These are phyloP conservation scores for Agmasoma carcini DNA, from an alignment of 371 early-diverging fungal species.

Conservation along the genomic window DNA sequence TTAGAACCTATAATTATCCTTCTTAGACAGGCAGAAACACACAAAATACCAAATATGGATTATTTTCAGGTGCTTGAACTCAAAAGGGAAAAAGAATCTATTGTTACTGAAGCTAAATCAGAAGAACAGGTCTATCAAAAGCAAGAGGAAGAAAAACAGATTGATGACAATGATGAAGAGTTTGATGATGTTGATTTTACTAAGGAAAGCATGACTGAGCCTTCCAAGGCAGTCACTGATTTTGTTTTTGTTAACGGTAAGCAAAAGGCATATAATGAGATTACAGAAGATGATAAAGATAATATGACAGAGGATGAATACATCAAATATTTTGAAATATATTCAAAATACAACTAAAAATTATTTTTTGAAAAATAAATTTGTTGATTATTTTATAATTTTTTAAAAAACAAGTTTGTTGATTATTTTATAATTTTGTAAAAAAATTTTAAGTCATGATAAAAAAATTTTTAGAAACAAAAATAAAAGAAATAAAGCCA, in stretches of 20 bases:
- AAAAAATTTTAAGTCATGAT: too few species aligned
- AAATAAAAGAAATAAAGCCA: conserved; percentile 15
- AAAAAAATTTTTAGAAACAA: too few species aligned
- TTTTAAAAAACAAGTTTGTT: too few species aligned
- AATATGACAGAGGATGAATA: conserved; percentile 54
- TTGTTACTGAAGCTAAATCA: not conserved
- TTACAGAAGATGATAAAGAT: conserved; percentile 55
- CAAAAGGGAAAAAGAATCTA: conserved; percentile 22
- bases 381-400: too few species aligned
- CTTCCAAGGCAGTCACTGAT: conserved; percentile 3
- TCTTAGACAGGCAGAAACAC: conserved; percentile 49
- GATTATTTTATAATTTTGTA: too few species aligned
- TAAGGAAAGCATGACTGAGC: not conserved
- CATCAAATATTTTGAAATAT: conserved; percentile 54
- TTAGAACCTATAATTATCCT: conserved; percentile 40
- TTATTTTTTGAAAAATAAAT: too few species aligned
- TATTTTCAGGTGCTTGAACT: conserved; percentile 46
- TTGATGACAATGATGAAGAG: not conserved
- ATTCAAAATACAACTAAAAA: conserved; percentile 21
- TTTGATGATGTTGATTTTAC: not conserved
- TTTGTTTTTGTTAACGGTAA: conserved; percentile 46
- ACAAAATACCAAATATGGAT: conserved; percentile 45
- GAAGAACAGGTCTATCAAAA: conserved; percentile 7
- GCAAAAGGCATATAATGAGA: conserved; percentile 37
- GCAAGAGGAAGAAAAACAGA: not conserved